Evolutionary conservation across 2,329 filamentous ascomycete species (phyloP).

Genomic region (Clarireedia hainanense): DNA sequence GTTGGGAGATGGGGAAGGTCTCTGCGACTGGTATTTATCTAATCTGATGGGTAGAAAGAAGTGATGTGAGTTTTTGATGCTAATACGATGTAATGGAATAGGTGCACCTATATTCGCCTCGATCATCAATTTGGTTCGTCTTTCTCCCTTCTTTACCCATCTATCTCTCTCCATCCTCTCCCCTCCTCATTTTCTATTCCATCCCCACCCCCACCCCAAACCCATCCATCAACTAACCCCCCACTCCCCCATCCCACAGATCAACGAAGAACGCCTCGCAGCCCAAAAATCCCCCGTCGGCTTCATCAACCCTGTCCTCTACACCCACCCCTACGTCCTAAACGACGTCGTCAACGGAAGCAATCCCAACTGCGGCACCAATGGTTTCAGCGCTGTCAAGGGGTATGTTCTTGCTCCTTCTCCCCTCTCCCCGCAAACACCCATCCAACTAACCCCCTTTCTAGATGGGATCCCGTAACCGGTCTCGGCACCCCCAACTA

Average conservation of each 20-base stretch:
- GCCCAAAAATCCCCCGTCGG: conserved; percentile 31
- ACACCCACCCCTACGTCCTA: conserved; percentile 23
- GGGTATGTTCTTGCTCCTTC: conserved; percentile 12
- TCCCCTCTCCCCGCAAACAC: too few relatives aligned
- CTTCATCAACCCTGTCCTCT: conserved; percentile 32
- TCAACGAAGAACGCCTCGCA: conserved; percentile 33
- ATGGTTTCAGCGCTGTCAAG: conserved; percentile 26
- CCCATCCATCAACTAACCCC: too few relatives aligned
- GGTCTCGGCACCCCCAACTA: conserved; percentile 28
- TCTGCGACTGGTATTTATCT: too few relatives aligned
- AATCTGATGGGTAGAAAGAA: too few relatives aligned
- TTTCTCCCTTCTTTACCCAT: too few relatives aligned
- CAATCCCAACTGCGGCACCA: conserved; percentile 27
- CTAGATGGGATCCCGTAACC: conserved; percentile 29
- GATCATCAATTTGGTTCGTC: conserved; percentile 5
- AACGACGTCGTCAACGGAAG: conserved; percentile 30
- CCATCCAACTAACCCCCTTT: not conserved
- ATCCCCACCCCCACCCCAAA: too few relatives aligned
- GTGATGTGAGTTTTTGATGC: too few relatives aligned
- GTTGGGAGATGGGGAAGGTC: too few relatives aligned
- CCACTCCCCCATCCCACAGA: conserved; percentile 11
- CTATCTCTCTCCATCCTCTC: too few relatives aligned
- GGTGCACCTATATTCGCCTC: conserved; percentile 8
- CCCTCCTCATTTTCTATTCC: too few relatives aligned
- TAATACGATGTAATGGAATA: not conserved